phyloP scores from a whole-genome alignment of 805 yeast genomes.

The Wickerhamomyces ciferrii region DNA sequence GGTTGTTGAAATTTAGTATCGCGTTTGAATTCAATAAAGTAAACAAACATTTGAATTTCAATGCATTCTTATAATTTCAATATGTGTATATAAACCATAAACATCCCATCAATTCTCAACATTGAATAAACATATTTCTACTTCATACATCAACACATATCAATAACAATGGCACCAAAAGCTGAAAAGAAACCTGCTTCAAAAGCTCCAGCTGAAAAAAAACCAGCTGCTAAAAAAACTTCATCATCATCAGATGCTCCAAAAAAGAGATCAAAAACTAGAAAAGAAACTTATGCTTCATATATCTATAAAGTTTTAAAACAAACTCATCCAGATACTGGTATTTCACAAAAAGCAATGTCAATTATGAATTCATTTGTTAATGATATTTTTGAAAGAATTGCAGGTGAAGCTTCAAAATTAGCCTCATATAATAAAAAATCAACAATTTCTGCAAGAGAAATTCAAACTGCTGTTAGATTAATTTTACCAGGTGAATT shows the following conservation, averaged over 20 bases:
- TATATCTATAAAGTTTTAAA: slow-evolving; percentile 97
- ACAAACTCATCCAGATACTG: slow-evolving; percentile 99
- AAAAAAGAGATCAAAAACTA: slow-evolving; percentile 92
- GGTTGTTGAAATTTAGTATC: too few species aligned
- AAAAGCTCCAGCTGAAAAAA: slow-evolving; percentile 97
- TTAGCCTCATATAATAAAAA: slow-evolving; percentile 99
- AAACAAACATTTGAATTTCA: too few species aligned
- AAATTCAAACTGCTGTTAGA: slow-evolving; percentile 98
- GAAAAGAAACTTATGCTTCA: slow-evolving; percentile 98
- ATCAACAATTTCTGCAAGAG: slow-evolving; percentile 97
- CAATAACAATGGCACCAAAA: slow-evolving; percentile 73
- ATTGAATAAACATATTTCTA: too few species aligned
- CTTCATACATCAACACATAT: slow-evolving; percentile 21
- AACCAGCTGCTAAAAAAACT: slow-evolving; percentile 83
- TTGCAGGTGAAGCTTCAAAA: slow-evolving; percentile 97
- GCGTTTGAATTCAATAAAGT: too few species aligned
- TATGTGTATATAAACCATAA: too few species aligned
- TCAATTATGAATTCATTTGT: slow-evolving; percentile 98
- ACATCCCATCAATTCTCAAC: too few species aligned
- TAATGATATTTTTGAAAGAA: slow-evolving; percentile 97
- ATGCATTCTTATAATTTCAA: too few species aligned
- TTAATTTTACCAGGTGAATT: slow-evolving; percentile 98
- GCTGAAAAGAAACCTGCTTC: slow-evolving; percentile 74
- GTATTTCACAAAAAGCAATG: slow-evolving; percentile 98
- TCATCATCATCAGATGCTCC: slow-evolving; percentile 72